Evolutionary conservation across 768 basidiomycete genomes (phyloP).

Genomic region (Phylloporus sp.): DNA sequence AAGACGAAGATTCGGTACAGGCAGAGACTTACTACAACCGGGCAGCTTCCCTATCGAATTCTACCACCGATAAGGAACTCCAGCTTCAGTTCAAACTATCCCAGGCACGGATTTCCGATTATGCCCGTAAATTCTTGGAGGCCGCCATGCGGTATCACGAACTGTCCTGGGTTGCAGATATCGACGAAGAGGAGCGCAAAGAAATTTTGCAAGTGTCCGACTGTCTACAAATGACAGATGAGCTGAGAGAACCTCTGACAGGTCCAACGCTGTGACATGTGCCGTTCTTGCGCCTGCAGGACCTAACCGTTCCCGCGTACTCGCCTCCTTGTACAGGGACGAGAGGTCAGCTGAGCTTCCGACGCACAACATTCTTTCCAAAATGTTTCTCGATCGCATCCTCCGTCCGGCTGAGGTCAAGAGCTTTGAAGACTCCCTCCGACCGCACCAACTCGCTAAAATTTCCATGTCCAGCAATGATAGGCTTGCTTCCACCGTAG

Average conservation of each 20-base stretch:
- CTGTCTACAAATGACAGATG: not conserved
- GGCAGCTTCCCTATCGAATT: conserved; percentile 84
- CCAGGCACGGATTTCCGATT: conserved; percentile 93
- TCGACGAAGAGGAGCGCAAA: conserved; percentile 90
- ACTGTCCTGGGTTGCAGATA: conserved; percentile 83
- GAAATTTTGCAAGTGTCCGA: conserved; percentile 73
- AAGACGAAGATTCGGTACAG: conserved; percentile 95
- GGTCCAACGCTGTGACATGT: conserved; percentile 89
- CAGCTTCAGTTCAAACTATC: conserved; percentile 85
- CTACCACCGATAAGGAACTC: conserved; percentile 73
- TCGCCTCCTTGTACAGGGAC: conserved; percentile 91
- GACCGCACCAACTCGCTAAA: conserved; percentile 92
- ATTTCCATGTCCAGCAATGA: conserved; percentile 83
- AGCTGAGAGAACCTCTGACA: conserved; percentile 29
- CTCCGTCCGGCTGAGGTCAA: conserved; percentile 85
- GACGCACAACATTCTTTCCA: conserved; percentile 86
- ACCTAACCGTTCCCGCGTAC: conserved; percentile 88
- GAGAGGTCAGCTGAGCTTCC: conserved; percentile 80
- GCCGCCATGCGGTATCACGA: conserved; percentile 94
- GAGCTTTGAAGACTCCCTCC: conserved; percentile 82
- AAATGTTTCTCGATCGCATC: conserved; percentile 99
- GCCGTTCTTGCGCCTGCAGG: conserved; percentile 97
- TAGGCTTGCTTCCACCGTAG: conserved; percentile 63
- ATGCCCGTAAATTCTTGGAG: conserved; percentile 87
- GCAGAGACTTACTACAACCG: conserved; percentile 99